Percentiles rank a stretch among this genome's conserved stretches.
These are phyloP conservation scores for Phytopythium sindhum DNA, from an alignment of 352 stramenopile species.

Conservation along the genomic window DNA sequence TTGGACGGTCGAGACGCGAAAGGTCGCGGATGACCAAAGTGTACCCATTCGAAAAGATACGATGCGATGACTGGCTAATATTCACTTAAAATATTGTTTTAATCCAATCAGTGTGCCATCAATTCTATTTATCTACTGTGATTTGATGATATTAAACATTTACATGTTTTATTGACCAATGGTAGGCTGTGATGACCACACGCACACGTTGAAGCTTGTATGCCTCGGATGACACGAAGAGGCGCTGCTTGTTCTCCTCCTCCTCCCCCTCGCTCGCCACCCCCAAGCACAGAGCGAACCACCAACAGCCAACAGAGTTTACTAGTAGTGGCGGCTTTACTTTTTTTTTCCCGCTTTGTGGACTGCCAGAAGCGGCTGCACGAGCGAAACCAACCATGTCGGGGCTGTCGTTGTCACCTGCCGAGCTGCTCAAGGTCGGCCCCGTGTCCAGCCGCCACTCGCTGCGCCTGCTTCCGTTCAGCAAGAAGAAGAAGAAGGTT, in stretches of 20 bases:
- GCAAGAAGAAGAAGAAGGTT: conserved; percentile 87
- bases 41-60: conserved; percentile 9
- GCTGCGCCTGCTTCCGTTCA: conserved; percentile 72
- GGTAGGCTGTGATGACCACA: neutral
- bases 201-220: neutral
- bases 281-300: neutral
- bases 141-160: neutral
- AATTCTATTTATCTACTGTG: neutral
- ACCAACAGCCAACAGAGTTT: neutral
- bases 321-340: neutral
- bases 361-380: neutral
- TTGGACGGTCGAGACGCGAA: conserved; percentile 2
- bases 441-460: conserved; percentile 73
- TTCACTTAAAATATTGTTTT: neutral
- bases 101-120: neutral
- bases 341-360: neutral
- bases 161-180: neutral
- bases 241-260: neutral
- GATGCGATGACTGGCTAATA: neutral
- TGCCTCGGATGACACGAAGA: neutral
- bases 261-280: neutral
- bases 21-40: neutral
- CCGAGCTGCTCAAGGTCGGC: conserved; percentile 79
- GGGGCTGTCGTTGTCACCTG: conserved; percentile 54
- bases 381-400: conserved; percentile 19